These are phyloP conservation scores for Malassezia slooffiae DNA, from an alignment of 1,284 basidiomycete species.

Conservation along the genomic window DNA sequence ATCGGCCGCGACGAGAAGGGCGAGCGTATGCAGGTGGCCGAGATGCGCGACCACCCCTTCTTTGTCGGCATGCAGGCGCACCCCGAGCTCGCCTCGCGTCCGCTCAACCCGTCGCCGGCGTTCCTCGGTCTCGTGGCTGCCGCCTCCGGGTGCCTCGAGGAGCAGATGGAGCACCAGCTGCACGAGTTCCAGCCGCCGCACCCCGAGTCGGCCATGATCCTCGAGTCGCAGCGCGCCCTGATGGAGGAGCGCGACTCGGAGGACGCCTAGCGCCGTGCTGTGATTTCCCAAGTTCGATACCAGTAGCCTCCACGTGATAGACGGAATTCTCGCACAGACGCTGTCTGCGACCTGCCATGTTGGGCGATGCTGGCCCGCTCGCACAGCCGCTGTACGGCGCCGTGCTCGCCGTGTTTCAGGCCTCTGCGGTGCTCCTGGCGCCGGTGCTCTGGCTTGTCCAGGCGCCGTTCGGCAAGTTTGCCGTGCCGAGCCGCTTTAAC, in stretches of 20 bases:
- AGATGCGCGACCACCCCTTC: conserved; percentile 79
- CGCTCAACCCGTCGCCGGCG: conserved; percentile 89
- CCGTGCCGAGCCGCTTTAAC: conserved; percentile 4
- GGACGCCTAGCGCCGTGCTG: neutral
- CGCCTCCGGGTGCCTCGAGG: conserved; percentile 60
- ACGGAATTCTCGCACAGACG: too few relatives aligned
- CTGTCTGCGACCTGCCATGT: too few relatives aligned
- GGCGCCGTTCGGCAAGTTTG: conserved; percentile 16
- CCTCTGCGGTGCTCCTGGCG: conserved; percentile 5
- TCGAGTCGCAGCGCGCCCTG: conserved; percentile 15
- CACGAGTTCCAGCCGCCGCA: conserved; percentile 51
- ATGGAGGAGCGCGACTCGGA: neutral
- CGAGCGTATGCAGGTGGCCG: conserved; percentile 93
- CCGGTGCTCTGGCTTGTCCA: conserved; percentile 1
- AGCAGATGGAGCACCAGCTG: conserved; percentile 63
- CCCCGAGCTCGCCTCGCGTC: conserved; percentile 97
- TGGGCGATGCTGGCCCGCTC: too few relatives aligned
- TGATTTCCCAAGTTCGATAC: neutral
- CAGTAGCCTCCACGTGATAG: too few relatives aligned
- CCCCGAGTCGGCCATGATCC: conserved; percentile 46
- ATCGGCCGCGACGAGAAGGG: conserved; percentile 88
- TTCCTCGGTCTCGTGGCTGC: conserved; percentile 95
- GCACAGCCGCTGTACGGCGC: conserved; percentile 3
- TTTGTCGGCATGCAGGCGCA: conserved; percentile 93
- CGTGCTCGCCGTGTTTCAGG: conserved; percentile 7